Conservation (phyloP, 2,329 filamentous ascomycete genomes). For the Pyrenophora seminiperda region DNA sequence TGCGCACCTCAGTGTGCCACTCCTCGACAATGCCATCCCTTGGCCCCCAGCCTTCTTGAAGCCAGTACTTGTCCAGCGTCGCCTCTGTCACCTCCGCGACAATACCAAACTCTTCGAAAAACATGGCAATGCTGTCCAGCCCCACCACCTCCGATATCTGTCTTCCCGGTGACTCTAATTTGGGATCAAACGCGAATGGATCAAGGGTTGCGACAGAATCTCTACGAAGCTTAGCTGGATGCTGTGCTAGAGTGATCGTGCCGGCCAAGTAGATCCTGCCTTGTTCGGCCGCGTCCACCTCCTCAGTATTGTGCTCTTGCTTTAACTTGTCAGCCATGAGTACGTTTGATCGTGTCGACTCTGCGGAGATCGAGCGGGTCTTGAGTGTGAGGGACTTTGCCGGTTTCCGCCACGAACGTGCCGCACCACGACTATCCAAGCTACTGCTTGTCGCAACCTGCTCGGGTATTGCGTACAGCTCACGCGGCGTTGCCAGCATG, state of each 20-base stretch:
- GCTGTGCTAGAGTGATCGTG: slow-evolving; percentile 48
- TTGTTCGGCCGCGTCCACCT: slow-evolving; percentile 6
- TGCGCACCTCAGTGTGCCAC: not conserved
- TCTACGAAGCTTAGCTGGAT: slow-evolving; percentile 40
- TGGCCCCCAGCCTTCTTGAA: slow-evolving; percentile 10
- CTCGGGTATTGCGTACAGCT: slow-evolving; percentile 31
- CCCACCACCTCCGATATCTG: slow-evolving; percentile 32
- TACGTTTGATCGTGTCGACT: slow-evolving; percentile 21
- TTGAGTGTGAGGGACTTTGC: slow-evolving; percentile 15
- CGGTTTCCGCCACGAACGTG: slow-evolving; percentile 12
- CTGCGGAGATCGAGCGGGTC: slow-evolving; percentile 6
- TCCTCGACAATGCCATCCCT: not conserved
- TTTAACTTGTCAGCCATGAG: not conserved
- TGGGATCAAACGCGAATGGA: slow-evolving; percentile 39
- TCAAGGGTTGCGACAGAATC: slow-evolving; percentile 50
- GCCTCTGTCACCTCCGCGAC: slow-evolving; percentile 34
- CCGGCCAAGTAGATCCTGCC: slow-evolving; percentile 49
- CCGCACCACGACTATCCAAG: slow-evolving; percentile 12
- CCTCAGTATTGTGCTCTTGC: slow-evolving; percentile 1
- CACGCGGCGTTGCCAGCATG: slow-evolving; percentile 37
- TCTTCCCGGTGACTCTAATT: slow-evolving; percentile 20
- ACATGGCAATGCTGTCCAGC: slow-evolving; percentile 50
- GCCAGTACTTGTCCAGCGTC: slow-evolving; percentile 43
- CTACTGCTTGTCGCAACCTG: slow-evolving; percentile 8
- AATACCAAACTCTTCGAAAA: slow-evolving; percentile 50